Evolutionary conservation across 208 protist genomes (phyloP).

Genomic region (Leishmania aethiopica): DNA sequence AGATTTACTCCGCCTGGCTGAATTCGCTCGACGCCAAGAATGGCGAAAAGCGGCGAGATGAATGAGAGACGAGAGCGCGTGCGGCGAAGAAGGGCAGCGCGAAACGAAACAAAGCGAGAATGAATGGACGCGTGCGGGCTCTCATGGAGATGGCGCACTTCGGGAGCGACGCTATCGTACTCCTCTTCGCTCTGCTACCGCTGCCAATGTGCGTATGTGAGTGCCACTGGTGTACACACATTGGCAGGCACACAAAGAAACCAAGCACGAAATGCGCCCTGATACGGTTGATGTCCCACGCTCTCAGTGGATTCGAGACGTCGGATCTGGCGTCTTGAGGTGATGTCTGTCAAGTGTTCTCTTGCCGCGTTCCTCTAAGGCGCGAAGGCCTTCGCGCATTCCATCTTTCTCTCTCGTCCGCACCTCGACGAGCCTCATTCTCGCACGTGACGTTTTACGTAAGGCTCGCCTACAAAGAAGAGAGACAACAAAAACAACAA

Average conservation of each 20-base stretch:
- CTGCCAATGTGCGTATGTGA: background rate
- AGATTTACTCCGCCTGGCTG: slow-evolving; percentile 86
- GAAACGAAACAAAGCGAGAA: background rate
- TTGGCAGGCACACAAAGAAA: background rate
- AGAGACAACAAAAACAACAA: background rate
- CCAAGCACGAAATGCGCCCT: background rate
- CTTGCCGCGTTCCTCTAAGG: background rate
- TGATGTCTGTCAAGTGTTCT: background rate
- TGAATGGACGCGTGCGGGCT: background rate
- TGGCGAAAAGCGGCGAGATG: background rate
- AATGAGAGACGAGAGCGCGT: background rate
- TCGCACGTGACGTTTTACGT: background rate
- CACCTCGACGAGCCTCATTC: no score
- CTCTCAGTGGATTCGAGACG: background rate
- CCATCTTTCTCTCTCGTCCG: no score
- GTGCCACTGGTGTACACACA: background rate
- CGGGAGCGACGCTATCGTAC: background rate
- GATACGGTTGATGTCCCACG: background rate
- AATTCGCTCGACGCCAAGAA: slow-evolving; percentile 30
- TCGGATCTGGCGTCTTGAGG: background rate
- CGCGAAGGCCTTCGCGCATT: background rate
- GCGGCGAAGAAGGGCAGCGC: background rate
- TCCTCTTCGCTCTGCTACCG: background rate
- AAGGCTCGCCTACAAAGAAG: background rate
- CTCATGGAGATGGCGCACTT: background rate